These are phyloP conservation scores for Buddleja alternifolia DNA, from an alignment of 257 asterid species.

Conservation along the genomic window DNA sequence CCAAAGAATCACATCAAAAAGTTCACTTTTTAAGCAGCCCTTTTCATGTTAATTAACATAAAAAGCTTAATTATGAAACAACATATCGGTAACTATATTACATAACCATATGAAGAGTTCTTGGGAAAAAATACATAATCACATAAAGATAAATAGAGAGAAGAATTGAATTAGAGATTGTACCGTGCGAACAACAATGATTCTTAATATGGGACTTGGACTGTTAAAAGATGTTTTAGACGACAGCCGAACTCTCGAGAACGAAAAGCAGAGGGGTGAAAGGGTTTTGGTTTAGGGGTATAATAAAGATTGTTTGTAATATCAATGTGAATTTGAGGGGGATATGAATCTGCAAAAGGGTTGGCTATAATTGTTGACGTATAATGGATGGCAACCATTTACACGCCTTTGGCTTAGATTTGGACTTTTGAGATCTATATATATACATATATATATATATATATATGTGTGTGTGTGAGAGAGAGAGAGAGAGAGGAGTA, in stretches of 20 bases:
- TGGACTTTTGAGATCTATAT: slow-evolving; percentile 26
- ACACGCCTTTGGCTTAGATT: background rate
- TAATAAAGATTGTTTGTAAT: background rate
- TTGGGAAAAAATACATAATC: background rate
- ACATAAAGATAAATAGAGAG: background rate
- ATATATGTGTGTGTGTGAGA: too few relatives aligned
- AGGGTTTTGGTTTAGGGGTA: background rate
- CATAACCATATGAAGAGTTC: background rate
- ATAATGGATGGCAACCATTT: slow-evolving; percentile 8
- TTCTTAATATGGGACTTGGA: background rate
- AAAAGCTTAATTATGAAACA: background rate
- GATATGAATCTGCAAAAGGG: slow-evolving; percentile 4
- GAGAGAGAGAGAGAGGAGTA: too few relatives aligned
- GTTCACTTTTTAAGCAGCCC: slow-evolving; percentile 28
- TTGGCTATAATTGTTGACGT: slow-evolving; percentile 4
- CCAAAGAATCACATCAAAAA: slow-evolving; percentile 22
- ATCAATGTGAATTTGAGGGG: background rate
- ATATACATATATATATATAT: too few relatives aligned
- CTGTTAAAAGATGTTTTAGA: too few relatives aligned
- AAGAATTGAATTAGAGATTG: too few relatives aligned
- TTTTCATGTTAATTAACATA: background rate
- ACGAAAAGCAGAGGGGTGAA: background rate
- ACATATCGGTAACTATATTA: too few relatives aligned
- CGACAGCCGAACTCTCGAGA: too few relatives aligned
- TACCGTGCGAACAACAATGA: slow-evolving; percentile 3